Conservation (phyloP, 106 monocot genomes). For the Amphibolis antarctica region DNA sequence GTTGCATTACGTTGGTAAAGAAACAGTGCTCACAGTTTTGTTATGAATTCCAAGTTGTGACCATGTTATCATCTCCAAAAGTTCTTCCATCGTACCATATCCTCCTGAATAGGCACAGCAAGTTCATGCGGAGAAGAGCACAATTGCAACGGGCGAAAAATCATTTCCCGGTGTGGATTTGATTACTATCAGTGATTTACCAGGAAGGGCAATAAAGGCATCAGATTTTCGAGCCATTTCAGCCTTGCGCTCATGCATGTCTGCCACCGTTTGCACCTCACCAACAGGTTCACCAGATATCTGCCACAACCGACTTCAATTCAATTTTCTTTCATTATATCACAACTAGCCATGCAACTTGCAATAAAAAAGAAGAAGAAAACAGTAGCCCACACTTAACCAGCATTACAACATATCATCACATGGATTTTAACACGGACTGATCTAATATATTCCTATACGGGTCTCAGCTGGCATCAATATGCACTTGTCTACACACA, state of each 20-base stretch:
- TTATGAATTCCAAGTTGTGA: constrained; percentile 93
- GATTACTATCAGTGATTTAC: constrained; percentile 4
- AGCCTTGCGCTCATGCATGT: constrained; percentile 34
- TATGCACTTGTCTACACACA: too few relatives aligned
- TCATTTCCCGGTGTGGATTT: not conserved
- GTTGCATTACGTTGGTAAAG: not conserved
- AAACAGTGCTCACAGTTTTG: constrained; percentile 50
- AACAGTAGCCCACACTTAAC: too few relatives aligned
- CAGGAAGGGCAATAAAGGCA: constrained; percentile 39
- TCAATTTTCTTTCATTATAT: too few relatives aligned
- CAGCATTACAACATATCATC: too few relatives aligned
- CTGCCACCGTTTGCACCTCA: constrained; percentile 22
- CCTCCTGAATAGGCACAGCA: constrained; percentile 33
- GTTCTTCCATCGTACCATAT: constrained; percentile 96
- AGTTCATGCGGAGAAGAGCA: not conserved
- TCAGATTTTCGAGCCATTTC: constrained; percentile 33
- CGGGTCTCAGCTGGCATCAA: too few relatives aligned
- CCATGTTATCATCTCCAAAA: constrained; percentile 96
- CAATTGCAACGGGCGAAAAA: not conserved
- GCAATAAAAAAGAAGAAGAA: too few relatives aligned
- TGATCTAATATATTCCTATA: too few relatives aligned
- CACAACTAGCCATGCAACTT: too few relatives aligned
- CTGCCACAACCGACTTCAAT: not conserved
- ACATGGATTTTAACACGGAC: too few relatives aligned
- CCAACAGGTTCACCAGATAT: constrained; percentile 27